Percentiles rank a stretch among this genome's conserved stretches.
Conservation (phyloP, 1,284 basidiomycete species). For the Farysia itapuensis region DNA sequence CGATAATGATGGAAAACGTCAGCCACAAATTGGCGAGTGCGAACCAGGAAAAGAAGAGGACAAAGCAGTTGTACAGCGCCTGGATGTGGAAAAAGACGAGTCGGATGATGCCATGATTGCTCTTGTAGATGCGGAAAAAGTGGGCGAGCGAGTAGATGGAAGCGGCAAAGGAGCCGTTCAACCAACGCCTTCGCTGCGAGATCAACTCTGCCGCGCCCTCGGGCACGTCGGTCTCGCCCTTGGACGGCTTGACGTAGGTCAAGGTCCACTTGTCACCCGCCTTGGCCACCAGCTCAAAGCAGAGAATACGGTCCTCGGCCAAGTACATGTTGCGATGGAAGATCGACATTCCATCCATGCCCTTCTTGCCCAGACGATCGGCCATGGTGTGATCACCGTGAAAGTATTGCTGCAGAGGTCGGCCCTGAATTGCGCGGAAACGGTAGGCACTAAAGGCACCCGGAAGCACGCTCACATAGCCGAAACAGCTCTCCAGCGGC, state of each 20-base stretch:
- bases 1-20: conserved; percentile 93
- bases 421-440: conserved; percentile 84
- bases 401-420: conserved; percentile 95
- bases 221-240: conserved; percentile 92
- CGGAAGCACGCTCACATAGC: conserved; percentile 85
- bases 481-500: conserved; percentile 90
- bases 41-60: conserved; percentile 90
- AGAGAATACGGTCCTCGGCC: conserved; percentile 75
- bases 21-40: conserved; percentile 89
- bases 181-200: conserved; percentile 88
- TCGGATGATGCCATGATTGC: conserved; percentile 75
- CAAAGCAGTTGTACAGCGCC: conserved; percentile 86
- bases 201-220: conserved; percentile 79
- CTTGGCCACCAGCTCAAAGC: conserved; percentile 95
- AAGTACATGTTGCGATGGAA: conserved; percentile 74
- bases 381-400: conserved; percentile 86
- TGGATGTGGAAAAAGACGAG: conserved; percentile 95
- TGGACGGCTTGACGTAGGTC: conserved; percentile 91
- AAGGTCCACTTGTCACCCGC: conserved; percentile 79
- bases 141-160: conserved; percentile 87
- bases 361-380: conserved; percentile 86
- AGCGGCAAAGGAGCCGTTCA: conserved; percentile 95
- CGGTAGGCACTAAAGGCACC: conserved; percentile 96
- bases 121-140: conserved; percentile 89
- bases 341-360: conserved; percentile 95